Evolutionary conservation across 2,329 filamentous ascomycete species (phyloP).

Genomic region (Phialophora expanda): DNA sequence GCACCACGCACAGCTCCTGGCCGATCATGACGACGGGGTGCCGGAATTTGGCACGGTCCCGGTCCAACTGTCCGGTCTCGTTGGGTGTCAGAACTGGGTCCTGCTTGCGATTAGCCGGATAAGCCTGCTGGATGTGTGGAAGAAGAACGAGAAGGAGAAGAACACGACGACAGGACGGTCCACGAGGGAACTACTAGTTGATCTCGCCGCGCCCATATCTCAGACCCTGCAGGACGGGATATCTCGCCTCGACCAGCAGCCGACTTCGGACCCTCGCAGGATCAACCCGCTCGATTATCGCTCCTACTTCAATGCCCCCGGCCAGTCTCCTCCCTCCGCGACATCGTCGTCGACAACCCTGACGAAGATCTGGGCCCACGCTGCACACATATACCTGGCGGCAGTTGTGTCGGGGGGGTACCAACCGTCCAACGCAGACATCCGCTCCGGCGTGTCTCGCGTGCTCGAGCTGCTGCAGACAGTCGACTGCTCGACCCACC

Average conservation of each 20-base stretch:
- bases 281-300: background rate
- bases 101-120: slow-evolving; percentile 62
- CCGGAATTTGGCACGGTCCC: background rate
- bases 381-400: slow-evolving; percentile 15
- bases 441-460: slow-evolving; percentile 13
- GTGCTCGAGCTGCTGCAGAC: slow-evolving; percentile 12
- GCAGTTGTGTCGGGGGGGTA: slow-evolving; percentile 17
- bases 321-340: background rate
- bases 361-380: slow-evolving; percentile 22
- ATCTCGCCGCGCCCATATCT: background rate
- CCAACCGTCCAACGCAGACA: slow-evolving; percentile 12
- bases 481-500: slow-evolving; percentile 31
- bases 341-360: background rate
- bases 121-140: slow-evolving; percentile 61
- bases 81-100: slow-evolving; percentile 64
- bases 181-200: background rate
- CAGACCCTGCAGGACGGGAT: slow-evolving; percentile 10
- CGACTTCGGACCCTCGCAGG: background rate
- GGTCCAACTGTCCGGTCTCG: slow-evolving; percentile 53
- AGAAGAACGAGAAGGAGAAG: slow-evolving; percentile 50
- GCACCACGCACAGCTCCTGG: slow-evolving; percentile 40
- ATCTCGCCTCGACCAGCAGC: background rate
- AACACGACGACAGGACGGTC: slow-evolving; percentile 40
- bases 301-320: background rate
- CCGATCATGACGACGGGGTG: slow-evolving; percentile 41